Base-by-base conservation (phyloP, 805 yeast species). In the Blastobotrys americana region DNA sequence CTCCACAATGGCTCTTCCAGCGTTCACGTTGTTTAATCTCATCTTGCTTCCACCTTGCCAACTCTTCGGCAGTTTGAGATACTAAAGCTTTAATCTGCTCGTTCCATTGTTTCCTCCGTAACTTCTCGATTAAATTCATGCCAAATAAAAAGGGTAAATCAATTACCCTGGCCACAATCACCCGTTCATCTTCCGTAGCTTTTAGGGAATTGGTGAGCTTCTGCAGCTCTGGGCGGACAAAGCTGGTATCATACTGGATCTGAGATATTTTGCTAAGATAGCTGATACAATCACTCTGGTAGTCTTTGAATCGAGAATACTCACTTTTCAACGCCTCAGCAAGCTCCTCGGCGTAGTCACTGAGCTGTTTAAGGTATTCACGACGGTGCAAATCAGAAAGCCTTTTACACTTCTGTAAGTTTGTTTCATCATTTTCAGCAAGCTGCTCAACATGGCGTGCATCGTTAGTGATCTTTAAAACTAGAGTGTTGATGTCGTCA, bases 1-100 rank as follows among this genome's bases (percentile, higher is more conserved):
- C 52, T 2, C 83, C 76, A 55, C 83, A 83, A 43, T 77, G 80
- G 42, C 71, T 67, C 3, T 71, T 49, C 96, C 95, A 87, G 31
- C 72, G 70, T 5, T 68, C 65, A 53, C 88, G 71, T 44, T 69
- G 70, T 43, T 65, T 63, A 41, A 64, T 62, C 60, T 83, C 95
- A 49, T 71, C 75, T 37, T 74, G 80, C 19, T 73, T 73, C 42
- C 79, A 59, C 43, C 70, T 60, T 20, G 82, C 77, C 47, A 81
- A 66, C 43, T 74, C 78, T 52, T 80, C 88, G 21, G 78, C 62
- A 19, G 56, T 49, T 5, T 46, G 53, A 25, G 56, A 49, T 2
- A 56, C 55, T 17, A 50, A 43, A 4, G 45, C 10, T 37, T 48
- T 44, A 22, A 55, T 42, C 3, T 53, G 40, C 9, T 44, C 46